Conservation (phyloP, 2,329 filamentous ascomycete species). For the Claviceps sp. region DNA sequence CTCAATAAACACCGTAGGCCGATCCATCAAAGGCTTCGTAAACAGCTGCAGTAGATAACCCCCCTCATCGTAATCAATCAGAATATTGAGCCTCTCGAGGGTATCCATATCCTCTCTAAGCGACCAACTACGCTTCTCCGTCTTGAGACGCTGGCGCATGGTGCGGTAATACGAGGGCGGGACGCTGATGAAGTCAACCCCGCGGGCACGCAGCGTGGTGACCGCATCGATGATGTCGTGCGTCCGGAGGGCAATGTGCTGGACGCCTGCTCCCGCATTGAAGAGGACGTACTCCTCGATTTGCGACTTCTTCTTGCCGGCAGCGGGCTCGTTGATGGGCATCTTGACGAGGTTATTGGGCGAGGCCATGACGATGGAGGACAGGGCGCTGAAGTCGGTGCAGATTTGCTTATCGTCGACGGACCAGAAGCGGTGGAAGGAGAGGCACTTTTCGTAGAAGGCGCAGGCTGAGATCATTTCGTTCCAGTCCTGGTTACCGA, state of each 20-base stretch:
- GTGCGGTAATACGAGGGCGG: constrained; percentile 75
- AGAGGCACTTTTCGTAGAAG: constrained; percentile 77
- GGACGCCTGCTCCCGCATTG: constrained; percentile 79
- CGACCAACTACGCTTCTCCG: constrained; percentile 43
- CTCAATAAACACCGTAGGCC: constrained; percentile 90
- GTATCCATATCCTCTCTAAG: constrained; percentile 70
- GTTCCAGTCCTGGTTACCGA: constrained; percentile 93
- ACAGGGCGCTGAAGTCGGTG: constrained; percentile 83
- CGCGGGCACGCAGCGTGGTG: constrained; percentile 64
- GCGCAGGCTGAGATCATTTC: constrained; percentile 58
- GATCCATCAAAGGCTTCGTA: constrained; percentile 82
- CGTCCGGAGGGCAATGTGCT: constrained; percentile 84
- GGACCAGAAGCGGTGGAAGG: constrained; percentile 95
- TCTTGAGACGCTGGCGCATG: constrained; percentile 61
- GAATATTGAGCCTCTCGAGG: constrained; percentile 65
- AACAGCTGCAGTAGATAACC: constrained; percentile 72
- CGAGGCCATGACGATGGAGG: constrained; percentile 80
- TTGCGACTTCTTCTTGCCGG: constrained; percentile 80
- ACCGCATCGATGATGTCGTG: constrained; percentile 68
- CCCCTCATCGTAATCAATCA: constrained; percentile 90
- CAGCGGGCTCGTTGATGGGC: constrained; percentile 94
- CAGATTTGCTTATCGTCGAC: constrained; percentile 89
- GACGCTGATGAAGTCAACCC: constrained; percentile 86
- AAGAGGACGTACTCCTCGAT: constrained; percentile 91
- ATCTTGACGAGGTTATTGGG: constrained; percentile 84